Percentiles rank a stretch among this genome's conserved stretches.
These are phyloP conservation scores for Lichtheimia ornata DNA, from an alignment of 371 early-diverging fungal species.

Conservation along the genomic window DNA sequence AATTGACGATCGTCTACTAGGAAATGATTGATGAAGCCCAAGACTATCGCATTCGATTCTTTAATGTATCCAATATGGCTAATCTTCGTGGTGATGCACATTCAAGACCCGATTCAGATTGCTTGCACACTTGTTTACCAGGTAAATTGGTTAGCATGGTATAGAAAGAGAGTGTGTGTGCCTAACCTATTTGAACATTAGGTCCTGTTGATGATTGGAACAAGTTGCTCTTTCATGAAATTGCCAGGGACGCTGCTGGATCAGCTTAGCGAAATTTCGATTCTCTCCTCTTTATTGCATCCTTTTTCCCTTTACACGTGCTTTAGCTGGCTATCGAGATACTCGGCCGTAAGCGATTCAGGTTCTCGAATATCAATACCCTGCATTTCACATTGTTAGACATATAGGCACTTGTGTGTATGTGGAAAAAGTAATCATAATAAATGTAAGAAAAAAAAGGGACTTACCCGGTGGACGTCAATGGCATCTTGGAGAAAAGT, in stretches of 20 bases:
- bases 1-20: conserved; percentile 8
- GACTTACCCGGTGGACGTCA: conserved; percentile 52
- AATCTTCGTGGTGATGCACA: conserved; percentile 50
- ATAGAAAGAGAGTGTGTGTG: neutral
- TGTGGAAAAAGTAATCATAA: too few species aligned
- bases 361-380: conserved; percentile 60
- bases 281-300: neutral
- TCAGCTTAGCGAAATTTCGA: neutral
- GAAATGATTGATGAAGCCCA: conserved; percentile 21
- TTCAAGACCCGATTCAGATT: conserved; percentile 46
- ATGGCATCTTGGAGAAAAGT: conserved; percentile 59
- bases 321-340: conserved; percentile 30
- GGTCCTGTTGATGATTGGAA: conserved; percentile 54
- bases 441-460: too few species aligned
- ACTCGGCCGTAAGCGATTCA: conserved; percentile 54
- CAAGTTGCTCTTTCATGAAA: conserved; percentile 39
- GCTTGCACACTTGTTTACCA: conserved; percentile 49
- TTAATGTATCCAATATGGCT: conserved; percentile 33
- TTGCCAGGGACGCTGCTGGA: conserved; percentile 15
- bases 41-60: conserved; percentile 31
- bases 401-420: neutral
- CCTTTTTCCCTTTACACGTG: conserved; percentile 2
- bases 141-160: conserved; percentile 15
- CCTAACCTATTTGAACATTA: conserved; percentile 5
- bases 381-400: conserved; percentile 15